phyloP scores from a whole-genome alignment of 164 flowering plant species.

The Piper longum region DNA sequence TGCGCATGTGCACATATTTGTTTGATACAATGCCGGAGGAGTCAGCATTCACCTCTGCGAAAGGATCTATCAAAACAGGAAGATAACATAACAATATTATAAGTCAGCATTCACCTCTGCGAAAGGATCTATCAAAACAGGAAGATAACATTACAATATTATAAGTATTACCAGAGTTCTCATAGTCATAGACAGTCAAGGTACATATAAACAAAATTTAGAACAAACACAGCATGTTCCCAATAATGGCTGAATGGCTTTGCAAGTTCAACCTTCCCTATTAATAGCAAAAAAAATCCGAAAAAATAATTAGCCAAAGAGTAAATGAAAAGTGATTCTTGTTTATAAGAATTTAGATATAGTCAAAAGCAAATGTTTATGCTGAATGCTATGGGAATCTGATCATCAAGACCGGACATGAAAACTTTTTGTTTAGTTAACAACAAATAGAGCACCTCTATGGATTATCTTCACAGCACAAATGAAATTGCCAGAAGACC shows the following conservation, averaged over 20 bases:
- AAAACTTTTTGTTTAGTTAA: constrained; percentile 3
- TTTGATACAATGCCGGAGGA: constrained; percentile 45
- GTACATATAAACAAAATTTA: too few species aligned
- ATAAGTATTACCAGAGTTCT: too few species aligned
- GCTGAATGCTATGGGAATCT: constrained; percentile 10
- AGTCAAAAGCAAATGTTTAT: background rate
- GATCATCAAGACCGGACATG: constrained; percentile 10
- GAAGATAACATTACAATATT: background rate
- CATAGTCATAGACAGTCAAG: too few species aligned
- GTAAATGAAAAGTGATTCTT: too few species aligned
- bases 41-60: constrained; percentile 53
- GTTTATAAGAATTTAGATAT: background rate
- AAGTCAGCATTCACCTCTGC: constrained; percentile 54
- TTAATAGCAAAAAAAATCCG: too few species aligned
- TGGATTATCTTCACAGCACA: background rate
- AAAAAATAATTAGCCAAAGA: too few species aligned
- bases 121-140: constrained; percentile 30
- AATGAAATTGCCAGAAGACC: background rate
- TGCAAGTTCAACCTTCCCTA: too few species aligned
- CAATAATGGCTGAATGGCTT: too few species aligned
- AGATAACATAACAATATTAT: too few species aligned
- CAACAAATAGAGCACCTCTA: background rate
- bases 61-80: constrained; percentile 25
- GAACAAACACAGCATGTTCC: too few species aligned
- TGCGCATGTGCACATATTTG: constrained; percentile 46